Percentiles rank a stretch among this genome's conserved stretches.
These are phyloP conservation scores for Wickerhamomyces sydowiorum DNA, from an alignment of 805 yeast genomes.

Conservation along the genomic window DNA sequence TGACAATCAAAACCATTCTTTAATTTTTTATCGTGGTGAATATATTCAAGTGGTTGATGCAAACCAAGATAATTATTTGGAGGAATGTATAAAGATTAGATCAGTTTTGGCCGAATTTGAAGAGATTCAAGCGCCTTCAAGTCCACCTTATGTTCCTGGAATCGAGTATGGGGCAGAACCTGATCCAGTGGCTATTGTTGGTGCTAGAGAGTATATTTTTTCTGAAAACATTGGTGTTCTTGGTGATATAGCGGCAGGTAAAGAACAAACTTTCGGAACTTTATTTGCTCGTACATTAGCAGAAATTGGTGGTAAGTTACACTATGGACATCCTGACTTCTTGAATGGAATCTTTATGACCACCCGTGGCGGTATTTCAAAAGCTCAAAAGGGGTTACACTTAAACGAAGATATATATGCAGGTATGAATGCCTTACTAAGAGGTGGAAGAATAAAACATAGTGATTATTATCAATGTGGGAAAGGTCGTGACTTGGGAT, in stretches of 20 bases:
- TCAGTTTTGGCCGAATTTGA: slow-evolving; percentile 89
- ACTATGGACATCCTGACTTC: slow-evolving; percentile 96
- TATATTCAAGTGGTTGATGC: slow-evolving; percentile 94
- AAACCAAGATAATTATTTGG: slow-evolving; percentile 91
- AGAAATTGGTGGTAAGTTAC: slow-evolving; percentile 90
- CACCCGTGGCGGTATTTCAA: slow-evolving; percentile 92
- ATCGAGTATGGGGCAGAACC: slow-evolving; percentile 31
- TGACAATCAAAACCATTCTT: slow-evolving; percentile 87
- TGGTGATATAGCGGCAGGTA: slow-evolving; percentile 96
- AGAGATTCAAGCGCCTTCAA: slow-evolving; percentile 50
- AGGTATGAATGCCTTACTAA: slow-evolving; percentile 81
- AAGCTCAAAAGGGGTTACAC: slow-evolving; percentile 91
- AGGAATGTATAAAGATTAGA: slow-evolving; percentile 88
- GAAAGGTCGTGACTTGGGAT: slow-evolving; percentile 93
- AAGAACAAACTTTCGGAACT: slow-evolving; percentile 96
- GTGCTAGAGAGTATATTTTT: slow-evolving; percentile 93
- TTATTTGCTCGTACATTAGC: slow-evolving; percentile 90
- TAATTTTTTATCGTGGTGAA: slow-evolving; percentile 88
- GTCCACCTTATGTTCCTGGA: slow-evolving; percentile 59
- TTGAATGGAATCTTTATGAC: slow-evolving; percentile 87
- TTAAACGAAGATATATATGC: slow-evolving; percentile 94
- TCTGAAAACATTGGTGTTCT: slow-evolving; percentile 88
- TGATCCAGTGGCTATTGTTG: slow-evolving; percentile 82
- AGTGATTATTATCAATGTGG: slow-evolving; percentile 97
- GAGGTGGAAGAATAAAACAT: slow-evolving; percentile 94